These are phyloP conservation scores for Paramecium biaurelia DNA, from an alignment of 73 alveolate species.

Conservation along the genomic window DNA sequence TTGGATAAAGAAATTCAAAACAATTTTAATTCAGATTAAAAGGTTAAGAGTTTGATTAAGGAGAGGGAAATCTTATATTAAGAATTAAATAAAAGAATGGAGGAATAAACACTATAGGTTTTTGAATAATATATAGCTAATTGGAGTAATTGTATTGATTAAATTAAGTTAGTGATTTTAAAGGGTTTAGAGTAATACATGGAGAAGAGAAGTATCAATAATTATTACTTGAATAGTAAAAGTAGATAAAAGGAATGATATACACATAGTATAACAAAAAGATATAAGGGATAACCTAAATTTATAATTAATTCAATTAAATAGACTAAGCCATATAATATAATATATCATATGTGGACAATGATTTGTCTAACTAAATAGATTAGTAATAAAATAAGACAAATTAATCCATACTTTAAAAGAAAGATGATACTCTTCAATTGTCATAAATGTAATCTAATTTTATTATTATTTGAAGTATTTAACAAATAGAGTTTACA, in stretches of 20 bases:
- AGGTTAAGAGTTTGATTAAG: background rate
- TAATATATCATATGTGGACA: slow-evolving; percentile 1
- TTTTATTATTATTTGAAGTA: background rate
- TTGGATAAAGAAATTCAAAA: background rate
- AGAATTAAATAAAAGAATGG: background rate
- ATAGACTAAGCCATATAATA: background rate
- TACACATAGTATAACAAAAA: background rate
- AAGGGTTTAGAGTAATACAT: background rate
- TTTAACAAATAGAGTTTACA: background rate
- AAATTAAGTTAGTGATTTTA: slow-evolving; percentile 7
- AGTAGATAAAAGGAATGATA: background rate
- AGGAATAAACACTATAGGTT: background rate
- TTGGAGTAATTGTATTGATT: slow-evolving; percentile 1
- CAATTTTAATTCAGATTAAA: background rate
- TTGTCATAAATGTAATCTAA: background rate
- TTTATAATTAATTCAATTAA: background rate
- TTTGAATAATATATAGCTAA: slow-evolving; percentile 19
- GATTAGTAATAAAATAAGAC: background rate
- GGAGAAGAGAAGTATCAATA: background rate
- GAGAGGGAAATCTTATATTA: background rate
- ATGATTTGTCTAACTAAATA: background rate
- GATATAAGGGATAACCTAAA: background rate
- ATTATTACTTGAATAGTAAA: background rate
- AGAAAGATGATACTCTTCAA: background rate
- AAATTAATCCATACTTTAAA: background rate